Evolutionary conservation across 2,329 filamentous ascomycete genomes (phyloP).

Genomic region (Aspergillus sp.): DNA sequence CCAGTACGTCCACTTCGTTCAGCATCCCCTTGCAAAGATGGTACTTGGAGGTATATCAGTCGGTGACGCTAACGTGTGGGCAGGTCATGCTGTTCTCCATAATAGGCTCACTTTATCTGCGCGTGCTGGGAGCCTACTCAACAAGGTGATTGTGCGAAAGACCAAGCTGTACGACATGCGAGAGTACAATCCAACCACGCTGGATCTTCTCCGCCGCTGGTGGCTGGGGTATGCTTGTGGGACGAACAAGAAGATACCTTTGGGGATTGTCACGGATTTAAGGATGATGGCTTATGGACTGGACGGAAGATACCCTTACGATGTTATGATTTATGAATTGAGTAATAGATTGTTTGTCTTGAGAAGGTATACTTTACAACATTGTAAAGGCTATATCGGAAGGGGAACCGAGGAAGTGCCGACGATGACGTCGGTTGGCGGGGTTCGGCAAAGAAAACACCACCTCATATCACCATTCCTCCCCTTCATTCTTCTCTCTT

Average conservation of each 20-base stretch:
- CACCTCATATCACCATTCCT: not conserved
- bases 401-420: not conserved
- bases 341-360: not conserved
- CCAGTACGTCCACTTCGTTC: slow-evolving; percentile 1
- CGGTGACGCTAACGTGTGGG: not conserved
- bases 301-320: not conserved
- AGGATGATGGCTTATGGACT: not conserved
- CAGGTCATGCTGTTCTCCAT: slow-evolving; percentile 9
- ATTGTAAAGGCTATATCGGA: not conserved
- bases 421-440: not conserved
- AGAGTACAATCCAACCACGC: not conserved
- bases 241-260: not conserved
- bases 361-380: not conserved
- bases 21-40: no score
- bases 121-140: slow-evolving; percentile 7
- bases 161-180: slow-evolving; percentile 8
- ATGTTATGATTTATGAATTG: not conserved
- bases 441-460: not conserved
- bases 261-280: not conserved
- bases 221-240: slow-evolving; percentile 9
- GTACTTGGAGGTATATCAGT: not conserved
- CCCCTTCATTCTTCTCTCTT: not conserved
- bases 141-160: slow-evolving; percentile 2
- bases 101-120: slow-evolving; percentile 6
- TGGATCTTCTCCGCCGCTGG: slow-evolving; percentile 5